Evolutionary conservation across 176 grass and related monocot genomes (phyloP).

Genomic region (Canna indica): DNA sequence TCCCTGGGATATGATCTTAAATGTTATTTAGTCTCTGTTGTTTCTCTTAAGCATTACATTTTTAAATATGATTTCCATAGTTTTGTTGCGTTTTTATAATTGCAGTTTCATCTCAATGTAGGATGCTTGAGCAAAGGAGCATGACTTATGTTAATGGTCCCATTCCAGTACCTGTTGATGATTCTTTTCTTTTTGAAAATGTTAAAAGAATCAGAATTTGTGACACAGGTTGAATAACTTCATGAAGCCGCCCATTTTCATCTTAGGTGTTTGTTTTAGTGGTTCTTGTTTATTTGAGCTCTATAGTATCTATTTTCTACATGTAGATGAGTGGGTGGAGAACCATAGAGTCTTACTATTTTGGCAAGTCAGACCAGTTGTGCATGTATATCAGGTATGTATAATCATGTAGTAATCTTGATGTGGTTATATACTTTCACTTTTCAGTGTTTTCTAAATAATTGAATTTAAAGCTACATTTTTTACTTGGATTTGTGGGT

Average conservation of each 20-base stretch:
- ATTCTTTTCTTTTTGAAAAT: constrained; percentile 63
- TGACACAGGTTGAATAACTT: constrained; percentile 62
- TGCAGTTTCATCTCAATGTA: constrained; percentile 1
- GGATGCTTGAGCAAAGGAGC: constrained; percentile 93
- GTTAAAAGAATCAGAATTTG: constrained; percentile 87
- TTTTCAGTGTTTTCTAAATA: not conserved
- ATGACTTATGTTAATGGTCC: constrained; percentile 92
- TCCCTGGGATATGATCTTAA: not conserved
- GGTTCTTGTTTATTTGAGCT: not conserved
- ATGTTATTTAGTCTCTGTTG: not conserved
- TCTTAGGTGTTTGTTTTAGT: not conserved
- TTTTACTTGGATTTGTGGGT: not conserved
- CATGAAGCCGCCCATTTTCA: not conserved
- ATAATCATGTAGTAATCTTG: not conserved
- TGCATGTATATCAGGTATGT: constrained; percentile 89
- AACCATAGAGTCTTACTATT: constrained; percentile 82
- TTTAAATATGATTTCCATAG: constrained; percentile 4
- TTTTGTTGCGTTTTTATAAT: not conserved
- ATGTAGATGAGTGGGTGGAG: constrained; percentile 59
- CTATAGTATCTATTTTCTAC: constrained; percentile 20
- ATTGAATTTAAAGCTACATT: constrained; percentile 9
- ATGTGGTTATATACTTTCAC: constrained; percentile 2
- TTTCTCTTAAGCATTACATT: not conserved
- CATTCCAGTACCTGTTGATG: constrained; percentile 61
- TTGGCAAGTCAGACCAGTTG: constrained; percentile 92